Evolutionary conservation across 1,139 yeast species (phyloP).

Genomic region (Diutina neorugosa): DNA sequence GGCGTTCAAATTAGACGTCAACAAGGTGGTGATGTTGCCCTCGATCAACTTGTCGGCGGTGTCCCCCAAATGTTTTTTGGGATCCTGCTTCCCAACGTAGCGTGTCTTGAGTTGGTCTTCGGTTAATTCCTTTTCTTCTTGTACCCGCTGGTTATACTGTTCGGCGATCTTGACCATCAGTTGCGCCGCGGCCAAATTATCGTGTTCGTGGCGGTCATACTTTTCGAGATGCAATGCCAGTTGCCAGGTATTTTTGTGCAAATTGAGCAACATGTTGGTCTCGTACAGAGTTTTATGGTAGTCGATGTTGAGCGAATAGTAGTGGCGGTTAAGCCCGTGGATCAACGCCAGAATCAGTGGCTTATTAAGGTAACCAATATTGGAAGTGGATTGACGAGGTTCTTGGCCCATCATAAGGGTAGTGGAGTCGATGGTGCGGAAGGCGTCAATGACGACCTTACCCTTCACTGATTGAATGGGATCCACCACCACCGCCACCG

Average conservation of each 20-base stretch:
- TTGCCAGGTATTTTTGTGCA: constrained; percentile 96
- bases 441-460: constrained; percentile 97
- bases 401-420: constrained; percentile 93
- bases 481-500: constrained; percentile 96
- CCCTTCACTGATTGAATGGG: constrained; percentile 98
- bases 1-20: constrained; percentile 83
- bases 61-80: constrained; percentile 90
- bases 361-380: constrained; percentile 88
- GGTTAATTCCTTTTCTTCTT: constrained; percentile 80
- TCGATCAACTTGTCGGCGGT: constrained; percentile 81
- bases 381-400: constrained; percentile 95
- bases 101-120: constrained; percentile 90
- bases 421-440: constrained; percentile 83
- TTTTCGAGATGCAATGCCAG: constrained; percentile 75
- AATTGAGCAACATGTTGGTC: constrained; percentile 84
- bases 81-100: constrained; percentile 97
- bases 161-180: constrained; percentile 85
- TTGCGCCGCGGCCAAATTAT: constrained; percentile 61
- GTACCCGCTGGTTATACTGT: constrained; percentile 80
- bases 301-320: constrained; percentile 89
- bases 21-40: constrained; percentile 75
- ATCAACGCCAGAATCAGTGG: constrained; percentile 97
- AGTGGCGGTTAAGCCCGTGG: constrained; percentile 94
- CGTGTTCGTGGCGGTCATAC: constrained; percentile 67
- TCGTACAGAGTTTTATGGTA: constrained; percentile 89